Conservation (phyloP, 805 yeast genomes). For the Candida qinlingensis region DNA sequence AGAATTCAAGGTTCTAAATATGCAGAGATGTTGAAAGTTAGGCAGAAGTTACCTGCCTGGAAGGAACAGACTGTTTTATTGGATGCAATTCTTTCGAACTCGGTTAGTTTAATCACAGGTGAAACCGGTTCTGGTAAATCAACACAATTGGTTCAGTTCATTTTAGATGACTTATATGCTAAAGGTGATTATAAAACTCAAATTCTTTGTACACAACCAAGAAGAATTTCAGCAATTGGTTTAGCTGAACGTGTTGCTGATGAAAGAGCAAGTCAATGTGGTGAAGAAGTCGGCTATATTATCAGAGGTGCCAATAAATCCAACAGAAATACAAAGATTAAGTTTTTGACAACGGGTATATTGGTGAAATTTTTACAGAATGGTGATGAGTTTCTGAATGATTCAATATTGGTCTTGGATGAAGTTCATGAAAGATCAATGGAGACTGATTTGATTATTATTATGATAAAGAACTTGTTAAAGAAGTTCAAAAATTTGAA, state of each 20-base stretch:
- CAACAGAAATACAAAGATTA: slow-evolving; percentile 54
- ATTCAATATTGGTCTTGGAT: slow-evolving; percentile 72
- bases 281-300: slow-evolving; percentile 80
- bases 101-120: slow-evolving; percentile 80
- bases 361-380: slow-evolving; percentile 77
- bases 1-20: slow-evolving; percentile 32
- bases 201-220: slow-evolving; percentile 89
- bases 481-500: slow-evolving; percentile 44
- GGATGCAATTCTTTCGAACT: slow-evolving; percentile 47
- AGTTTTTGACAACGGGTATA: slow-evolving; percentile 91
- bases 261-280: slow-evolving; percentile 57
- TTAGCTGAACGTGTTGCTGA: slow-evolving; percentile 88
- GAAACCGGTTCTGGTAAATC: slow-evolving; percentile 98
- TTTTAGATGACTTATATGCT: slow-evolving; percentile 59
- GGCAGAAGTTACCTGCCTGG: slow-evolving; percentile 84
- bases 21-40: slow-evolving; percentile 34
- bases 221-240: slow-evolving; percentile 93
- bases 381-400: slow-evolving; percentile 37
- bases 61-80: slow-evolving; percentile 51
- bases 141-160: slow-evolving; percentile 88
- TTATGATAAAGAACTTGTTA: slow-evolving; percentile 62
- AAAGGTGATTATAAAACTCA: slow-evolving; percentile 42
- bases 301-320: slow-evolving; percentile 87
- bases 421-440: slow-evolving; percentile 97
- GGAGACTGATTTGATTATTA: slow-evolving; percentile 81